Evolutionary conservation across 345 rosid genomes (phyloP).

Genomic region (Gossypium longicalyx): DNA sequence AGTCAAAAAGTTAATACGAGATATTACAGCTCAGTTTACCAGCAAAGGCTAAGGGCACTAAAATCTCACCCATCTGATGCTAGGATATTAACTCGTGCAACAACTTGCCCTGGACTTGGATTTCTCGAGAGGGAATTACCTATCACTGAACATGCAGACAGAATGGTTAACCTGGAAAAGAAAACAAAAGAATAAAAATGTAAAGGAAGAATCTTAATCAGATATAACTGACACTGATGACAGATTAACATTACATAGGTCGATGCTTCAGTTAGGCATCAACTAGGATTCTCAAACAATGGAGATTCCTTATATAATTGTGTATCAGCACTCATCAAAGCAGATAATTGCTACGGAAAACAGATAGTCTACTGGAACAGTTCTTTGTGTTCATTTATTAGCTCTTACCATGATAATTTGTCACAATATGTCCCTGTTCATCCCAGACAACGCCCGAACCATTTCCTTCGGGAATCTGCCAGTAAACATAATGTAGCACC

Average conservation of each 20-base stretch:
- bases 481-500: not conserved
- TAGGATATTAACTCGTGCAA: slow-evolving; percentile 87
- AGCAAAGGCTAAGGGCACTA: slow-evolving; percentile 22
- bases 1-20: slow-evolving; percentile 9
- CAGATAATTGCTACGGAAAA: slow-evolving; percentile 4
- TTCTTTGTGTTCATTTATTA: not conserved
- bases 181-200: not conserved
- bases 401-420: slow-evolving; percentile 89
- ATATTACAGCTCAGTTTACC: slow-evolving; percentile 26
- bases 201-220: not conserved
- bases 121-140: slow-evolving; percentile 91
- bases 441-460: slow-evolving; percentile 99
- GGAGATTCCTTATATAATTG: not conserved
- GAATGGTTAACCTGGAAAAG: slow-evolving; percentile 1
- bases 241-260: not conserved
- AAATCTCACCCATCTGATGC: slow-evolving; percentile 85
- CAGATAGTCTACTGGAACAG: not conserved
- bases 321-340: not conserved
- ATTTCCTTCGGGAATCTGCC: slow-evolving; percentile 94
- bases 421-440: slow-evolving; percentile 77
- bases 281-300: not conserved
- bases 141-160: slow-evolving; percentile 48
- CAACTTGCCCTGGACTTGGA: slow-evolving; percentile 71
- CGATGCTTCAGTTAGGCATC: slow-evolving; percentile 4
- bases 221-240: slow-evolving; percentile 1